These are phyloP conservation scores for Pestalotiopsis fici DNA, from an alignment of 2,329 filamentous ascomycete species.

Conservation along the genomic window DNA sequence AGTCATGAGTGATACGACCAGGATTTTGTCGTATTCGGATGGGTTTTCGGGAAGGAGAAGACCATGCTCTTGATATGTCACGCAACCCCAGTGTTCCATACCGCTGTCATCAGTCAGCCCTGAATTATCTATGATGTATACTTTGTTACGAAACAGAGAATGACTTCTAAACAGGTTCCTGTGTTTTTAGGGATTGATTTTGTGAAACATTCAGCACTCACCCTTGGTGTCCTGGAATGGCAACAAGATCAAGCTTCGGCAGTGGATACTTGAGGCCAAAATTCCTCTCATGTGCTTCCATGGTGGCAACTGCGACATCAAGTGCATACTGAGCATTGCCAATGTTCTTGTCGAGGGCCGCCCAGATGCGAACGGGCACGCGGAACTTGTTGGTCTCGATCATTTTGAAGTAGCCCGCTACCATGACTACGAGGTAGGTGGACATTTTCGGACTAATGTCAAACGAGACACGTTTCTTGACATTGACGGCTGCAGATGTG, in stretches of 20 bases:
- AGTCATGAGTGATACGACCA: constrained; percentile 51
- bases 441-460: constrained; percentile 55
- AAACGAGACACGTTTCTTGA: constrained; percentile 67
- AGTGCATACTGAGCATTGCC: constrained; percentile 68
- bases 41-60: constrained; percentile 39
- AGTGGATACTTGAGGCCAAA: constrained; percentile 69
- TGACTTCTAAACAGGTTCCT: too few relatives aligned
- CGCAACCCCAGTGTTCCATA: constrained; percentile 76
- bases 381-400: constrained; percentile 57
- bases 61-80: constrained; percentile 69
- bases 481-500: neutral
- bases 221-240: constrained; percentile 52
- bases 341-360: constrained; percentile 49
- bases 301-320: constrained; percentile 65
- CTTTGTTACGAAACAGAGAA: too few relatives aligned
- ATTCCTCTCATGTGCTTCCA: constrained; percentile 71
- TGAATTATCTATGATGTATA: too few relatives aligned
- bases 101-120: constrained; percentile 55
- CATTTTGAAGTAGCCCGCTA: constrained; percentile 59
- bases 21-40: neutral
- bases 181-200: too few relatives aligned
- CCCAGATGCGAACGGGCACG: constrained; percentile 67
- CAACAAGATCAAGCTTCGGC: constrained; percentile 77
- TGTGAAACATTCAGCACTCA: constrained; percentile 42
- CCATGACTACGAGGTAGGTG: constrained; percentile 6